Conservation (phyloP, 2,329 filamentous ascomycete genomes). For the Phaeosphaeria sp. region DNA sequence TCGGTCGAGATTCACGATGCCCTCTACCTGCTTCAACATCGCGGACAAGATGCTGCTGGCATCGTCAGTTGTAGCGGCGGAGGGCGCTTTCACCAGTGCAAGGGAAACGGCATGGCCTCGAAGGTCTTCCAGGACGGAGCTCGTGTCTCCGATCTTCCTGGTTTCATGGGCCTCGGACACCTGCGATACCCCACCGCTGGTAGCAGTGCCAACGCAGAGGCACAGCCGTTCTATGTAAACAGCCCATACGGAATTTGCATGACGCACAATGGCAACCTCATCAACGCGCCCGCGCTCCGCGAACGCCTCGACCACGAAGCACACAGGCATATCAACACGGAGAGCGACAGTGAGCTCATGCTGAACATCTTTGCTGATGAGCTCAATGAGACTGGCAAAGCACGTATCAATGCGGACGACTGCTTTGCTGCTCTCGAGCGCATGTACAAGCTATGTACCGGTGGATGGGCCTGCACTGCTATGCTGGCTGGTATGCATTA, state of each 20-base stretch:
- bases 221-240: constrained; percentile 93
- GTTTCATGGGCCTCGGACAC: constrained; percentile 86
- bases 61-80: constrained; percentile 77
- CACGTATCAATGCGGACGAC: constrained; percentile 78
- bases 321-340: constrained; percentile 87
- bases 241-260: constrained; percentile 81
- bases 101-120: constrained; percentile 86
- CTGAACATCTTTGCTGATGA: constrained; percentile 88
- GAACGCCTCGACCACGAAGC: constrained; percentile 77
- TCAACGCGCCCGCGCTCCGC: constrained; percentile 76
- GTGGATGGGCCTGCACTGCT: constrained; percentile 79
- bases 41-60: constrained; percentile 87
- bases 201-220: constrained; percentile 81
- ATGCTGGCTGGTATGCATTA: constrained; percentile 72
- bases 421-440: constrained; percentile 74
- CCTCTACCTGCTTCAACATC: constrained; percentile 55
- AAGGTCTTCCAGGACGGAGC: constrained; percentile 84
- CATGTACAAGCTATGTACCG: constrained; percentile 76
- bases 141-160: constrained; percentile 75
- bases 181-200: constrained; percentile 89
- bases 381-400: constrained; percentile 80
- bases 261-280: constrained; percentile 86
- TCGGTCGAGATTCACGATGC: constrained; percentile 55
- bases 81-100: constrained; percentile 85
- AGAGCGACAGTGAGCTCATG: constrained; percentile 86